Conservation (phyloP, 345 rosid genomes). For the Ceriops tagal region DNA sequence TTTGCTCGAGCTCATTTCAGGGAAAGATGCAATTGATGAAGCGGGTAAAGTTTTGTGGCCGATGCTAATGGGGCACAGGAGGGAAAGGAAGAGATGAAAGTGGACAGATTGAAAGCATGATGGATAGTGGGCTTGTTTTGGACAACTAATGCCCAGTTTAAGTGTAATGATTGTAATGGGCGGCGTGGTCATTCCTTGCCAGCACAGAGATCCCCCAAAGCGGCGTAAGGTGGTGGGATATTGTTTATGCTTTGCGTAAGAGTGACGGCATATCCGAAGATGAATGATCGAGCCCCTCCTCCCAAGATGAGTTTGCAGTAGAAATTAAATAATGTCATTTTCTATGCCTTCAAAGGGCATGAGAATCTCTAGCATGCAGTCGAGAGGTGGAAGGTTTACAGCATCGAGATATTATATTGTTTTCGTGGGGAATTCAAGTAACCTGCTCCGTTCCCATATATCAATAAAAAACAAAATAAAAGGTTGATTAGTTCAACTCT, state of each 20-base stretch:
- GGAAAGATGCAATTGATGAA: slow-evolving; percentile 46
- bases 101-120: slow-evolving; percentile 27
- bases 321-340: too few relatives aligned
- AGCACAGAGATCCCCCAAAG: slow-evolving; percentile 44
- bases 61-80: slow-evolving; percentile 25
- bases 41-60: slow-evolving; percentile 48
- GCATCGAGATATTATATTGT: too few relatives aligned
- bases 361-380: too few relatives aligned
- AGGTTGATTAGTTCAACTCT: too few relatives aligned
- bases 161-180: slow-evolving; percentile 39
- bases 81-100: slow-evolving; percentile 38
- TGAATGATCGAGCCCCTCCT: slow-evolving; percentile 12
- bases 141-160: slow-evolving; percentile 38
- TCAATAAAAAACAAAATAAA: too few relatives aligned
- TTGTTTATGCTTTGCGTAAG: slow-evolving; percentile 55
- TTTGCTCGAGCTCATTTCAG: slow-evolving; percentile 59
- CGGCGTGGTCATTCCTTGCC: slow-evolving; percentile 48
- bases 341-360: too few relatives aligned
- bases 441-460: too few relatives aligned
- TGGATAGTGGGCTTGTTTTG: slow-evolving; percentile 36
- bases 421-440: too few relatives aligned
- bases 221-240: slow-evolving; percentile 63
- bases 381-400: too few relatives aligned
- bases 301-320: slow-evolving; percentile 32
- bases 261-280: slow-evolving; percentile 52